Evolutionary conservation across 768 basidiomycete genomes (phyloP).

Genomic region (Phaeotremella fagi): DNA sequence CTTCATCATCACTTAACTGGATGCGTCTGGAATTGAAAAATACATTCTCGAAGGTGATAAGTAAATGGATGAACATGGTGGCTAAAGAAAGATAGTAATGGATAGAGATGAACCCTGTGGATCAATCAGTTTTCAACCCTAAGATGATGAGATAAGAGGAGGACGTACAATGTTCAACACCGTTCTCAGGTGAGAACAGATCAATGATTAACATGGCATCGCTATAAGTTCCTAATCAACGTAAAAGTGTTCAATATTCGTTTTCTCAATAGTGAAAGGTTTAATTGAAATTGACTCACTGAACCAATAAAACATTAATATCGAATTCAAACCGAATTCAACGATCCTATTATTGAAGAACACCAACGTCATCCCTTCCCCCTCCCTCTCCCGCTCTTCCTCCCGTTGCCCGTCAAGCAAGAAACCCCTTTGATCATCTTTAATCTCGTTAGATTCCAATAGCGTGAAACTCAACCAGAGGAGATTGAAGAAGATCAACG

Average conservation of each 20-base stretch:
- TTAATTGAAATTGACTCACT: background rate
- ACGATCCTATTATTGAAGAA: background rate
- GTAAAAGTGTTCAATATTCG: background rate
- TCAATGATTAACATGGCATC: background rate
- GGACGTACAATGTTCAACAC: background rate
- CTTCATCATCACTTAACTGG: too few relatives aligned
- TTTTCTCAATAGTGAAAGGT: background rate
- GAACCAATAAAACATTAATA: background rate
- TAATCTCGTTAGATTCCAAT: slow-evolving; percentile 18
- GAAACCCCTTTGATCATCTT: background rate
- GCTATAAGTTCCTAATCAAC: background rate
- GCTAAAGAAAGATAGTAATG: too few relatives aligned
- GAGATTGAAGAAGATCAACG: slow-evolving; percentile 21
- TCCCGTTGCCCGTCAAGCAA: background rate
- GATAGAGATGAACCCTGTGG: background rate
- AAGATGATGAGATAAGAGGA: background rate
- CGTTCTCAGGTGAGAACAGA: background rate
- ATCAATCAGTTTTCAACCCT: background rate
- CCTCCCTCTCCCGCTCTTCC: background rate
- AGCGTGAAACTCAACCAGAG: slow-evolving; percentile 27
- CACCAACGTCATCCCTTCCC: background rate
- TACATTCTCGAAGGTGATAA: too few relatives aligned
- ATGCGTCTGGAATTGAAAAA: too few relatives aligned
- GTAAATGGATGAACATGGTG: too few relatives aligned
- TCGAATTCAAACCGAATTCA: background rate